These are phyloP conservation scores for Eucalyptus marginata DNA, from an alignment of 345 rosid genomes.

Conservation along the genomic window DNA sequence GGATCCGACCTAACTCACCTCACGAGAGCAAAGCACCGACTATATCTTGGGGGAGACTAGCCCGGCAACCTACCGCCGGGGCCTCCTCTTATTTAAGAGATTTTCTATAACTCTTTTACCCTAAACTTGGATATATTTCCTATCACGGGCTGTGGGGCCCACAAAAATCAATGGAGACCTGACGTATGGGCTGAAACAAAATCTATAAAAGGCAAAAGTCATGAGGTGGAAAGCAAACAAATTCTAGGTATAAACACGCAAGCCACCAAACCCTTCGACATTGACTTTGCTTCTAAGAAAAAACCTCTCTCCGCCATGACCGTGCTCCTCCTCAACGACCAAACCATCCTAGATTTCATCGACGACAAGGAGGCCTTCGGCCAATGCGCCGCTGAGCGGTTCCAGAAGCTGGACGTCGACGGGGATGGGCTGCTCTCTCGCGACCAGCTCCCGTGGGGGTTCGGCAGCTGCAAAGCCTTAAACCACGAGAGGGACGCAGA, in stretches of 20 bases:
- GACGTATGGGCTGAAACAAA: neutral
- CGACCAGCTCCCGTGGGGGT: slow-evolving; percentile 17
- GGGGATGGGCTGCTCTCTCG: slow-evolving; percentile 18
- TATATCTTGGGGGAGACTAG: no score
- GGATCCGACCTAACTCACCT: no score
- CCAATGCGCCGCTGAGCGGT: slow-evolving; percentile 11
- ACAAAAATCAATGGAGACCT: neutral
- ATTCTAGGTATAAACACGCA: neutral
- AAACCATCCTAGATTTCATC: slow-evolving; percentile 24
- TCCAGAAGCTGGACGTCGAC: slow-evolving; percentile 19
- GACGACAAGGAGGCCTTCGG: slow-evolving; percentile 14
- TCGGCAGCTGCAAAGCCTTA: slow-evolving; percentile 12
- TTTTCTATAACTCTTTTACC: neutral
- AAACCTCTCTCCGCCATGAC: slow-evolving; percentile 5
- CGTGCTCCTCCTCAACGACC: slow-evolving; percentile 14
- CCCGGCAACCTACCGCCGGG: no score
- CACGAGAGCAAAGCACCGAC: no score
- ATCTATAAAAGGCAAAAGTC: neutral
- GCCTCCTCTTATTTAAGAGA: no score
- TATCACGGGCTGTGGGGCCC: neutral
- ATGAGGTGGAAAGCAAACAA: neutral
- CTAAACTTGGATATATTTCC: neutral
- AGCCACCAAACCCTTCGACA: neutral
- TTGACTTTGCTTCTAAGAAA: neutral
- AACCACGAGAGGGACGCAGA: slow-evolving; percentile 7